Evolutionary conservation across 1,139 yeast species (phyloP), one percentile per base, ranked within the genome.

Genomic region (Debaryomyces sp.): DNA sequence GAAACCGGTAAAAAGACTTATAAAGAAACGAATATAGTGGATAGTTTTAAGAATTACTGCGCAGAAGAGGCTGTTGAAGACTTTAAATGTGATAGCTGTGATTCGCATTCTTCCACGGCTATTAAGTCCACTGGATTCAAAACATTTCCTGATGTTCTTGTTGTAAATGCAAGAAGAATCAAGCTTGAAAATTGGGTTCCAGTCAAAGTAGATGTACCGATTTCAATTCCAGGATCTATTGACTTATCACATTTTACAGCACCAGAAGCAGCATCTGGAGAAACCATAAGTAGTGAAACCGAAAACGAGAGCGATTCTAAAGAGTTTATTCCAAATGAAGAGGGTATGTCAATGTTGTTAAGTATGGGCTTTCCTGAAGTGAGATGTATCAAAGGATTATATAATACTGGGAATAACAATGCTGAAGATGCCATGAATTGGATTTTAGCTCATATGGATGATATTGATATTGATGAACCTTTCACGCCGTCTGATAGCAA

Each of bases 131-230:
- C 73, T 8, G 77, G 77, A 4, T 82, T 94, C 58, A 75, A 73
- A 49, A 73, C 89, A 0, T 86, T 72, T 57, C 99, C 99, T 0
- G 73, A 82, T 21, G 76, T 81, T n/a, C 73, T 94, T 32, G 78
- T 88, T 3, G 72, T 89, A 1, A 87, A 86, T 56, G 89, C 89
- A 2, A 87, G 89, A 52, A 77, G 99, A 60, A 90, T 94, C 50
- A 83, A 86, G 52, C 71, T 94, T 46, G 87, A 87, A 46, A 89
- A 91, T 62, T 94, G 98, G 98, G 88, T 85, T 2, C 98, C 99
- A 0, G 75, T 82, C 0, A 94, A 94, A 64, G 76, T 89, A 0
- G 87, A 85, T 54, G 89, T 86, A 6, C 95, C 96, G 2, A 75
- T 89, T 10, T 68, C 71, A 1, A 72, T 87, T 1, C 86, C 91